These are phyloP conservation scores for Rhizopus stolonifer DNA, from an alignment of 371 early-diverging fungal genomes.

Conservation along the genomic window DNA sequence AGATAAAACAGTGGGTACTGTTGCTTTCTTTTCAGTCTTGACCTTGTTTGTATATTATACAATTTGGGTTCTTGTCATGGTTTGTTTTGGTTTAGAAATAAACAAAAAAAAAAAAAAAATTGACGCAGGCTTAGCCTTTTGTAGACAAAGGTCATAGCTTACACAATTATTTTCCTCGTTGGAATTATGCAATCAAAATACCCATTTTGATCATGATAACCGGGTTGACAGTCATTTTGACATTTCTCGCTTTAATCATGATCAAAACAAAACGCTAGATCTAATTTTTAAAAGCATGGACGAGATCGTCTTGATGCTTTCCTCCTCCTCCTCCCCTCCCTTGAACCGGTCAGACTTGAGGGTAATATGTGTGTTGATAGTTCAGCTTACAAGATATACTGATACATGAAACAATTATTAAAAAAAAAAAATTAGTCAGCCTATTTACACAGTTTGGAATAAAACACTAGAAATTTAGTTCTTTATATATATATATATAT, in stretches of 20 bases:
- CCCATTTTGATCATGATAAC: constrained; percentile 82
- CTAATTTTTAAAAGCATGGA: too few species aligned
- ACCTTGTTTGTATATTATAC: constrained; percentile 87
- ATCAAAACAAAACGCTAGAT: background rate
- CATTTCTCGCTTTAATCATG: background rate
- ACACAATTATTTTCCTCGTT: constrained; percentile 79
- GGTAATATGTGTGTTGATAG: too few species aligned
- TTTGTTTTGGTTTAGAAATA: constrained; percentile 28
- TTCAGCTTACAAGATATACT: too few species aligned
- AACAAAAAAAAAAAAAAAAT: background rate
- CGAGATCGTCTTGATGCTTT: too few species aligned
- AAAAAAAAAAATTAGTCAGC: too few species aligned
- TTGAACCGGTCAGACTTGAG: too few species aligned
- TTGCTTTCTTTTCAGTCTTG: constrained; percentile 66
- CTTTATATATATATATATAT: too few species aligned
- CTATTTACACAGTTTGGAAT: too few species aligned
- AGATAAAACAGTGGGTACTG: constrained; percentile 82
- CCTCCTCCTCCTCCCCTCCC: too few species aligned
- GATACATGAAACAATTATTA: too few species aligned
- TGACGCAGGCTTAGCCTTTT: constrained; percentile 71
- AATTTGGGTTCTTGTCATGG: constrained; percentile 87
- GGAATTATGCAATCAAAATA: constrained; percentile 83
- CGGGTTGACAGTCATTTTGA: constrained; percentile 61
- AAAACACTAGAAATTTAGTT: too few species aligned
- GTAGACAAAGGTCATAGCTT: constrained; percentile 81